Evolutionary conservation across 805 yeast species (phyloP), one percentile per base, ranked within the genome.

Genomic region (Candida corydali): DNA sequence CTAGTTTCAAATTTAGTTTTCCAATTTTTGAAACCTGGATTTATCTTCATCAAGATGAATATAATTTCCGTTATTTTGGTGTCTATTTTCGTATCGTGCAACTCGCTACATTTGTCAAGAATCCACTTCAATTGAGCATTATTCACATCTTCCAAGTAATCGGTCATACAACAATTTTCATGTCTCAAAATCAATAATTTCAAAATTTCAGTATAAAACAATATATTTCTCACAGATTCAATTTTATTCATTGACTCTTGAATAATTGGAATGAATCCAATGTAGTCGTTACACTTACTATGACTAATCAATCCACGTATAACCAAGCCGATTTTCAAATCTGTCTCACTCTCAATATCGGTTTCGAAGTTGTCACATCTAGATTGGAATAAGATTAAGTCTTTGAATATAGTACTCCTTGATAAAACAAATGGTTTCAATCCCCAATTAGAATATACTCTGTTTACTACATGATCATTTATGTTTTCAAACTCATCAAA

Each of bases 101-200:
- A 43, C n/a, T n/a, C n/a, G n/a, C n/a, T n/a, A n/a, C n/a, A n/a
- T n/a, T n/a, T n/a, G n/a, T n/a, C n/a, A n/a, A n/a, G n/a, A n/a
- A n/a, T n/a, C n/a, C n/a, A n/a, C 3, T 29, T 22, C 25, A 53
- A 51, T 41, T 63, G 50, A 27, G 51, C 47, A 7, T 40, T 32
- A 11, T 50, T 45, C 2, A 40, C 37, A 8, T 55, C 61, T 5
- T 35, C 32, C 7, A 65, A 39, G 39, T 58, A 57, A 1, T 58
- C 61, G 12, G 29, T 43, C 61, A 64, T 57, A 38, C 71, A 65
- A 38, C 72, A 65, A 2, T 47, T 27, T 8, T 37, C 22, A 37
- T 68, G 74, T 4, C 30, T 39, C 15, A 43, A 42, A 1, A 63
- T 39, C 3, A 66, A 24, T 1, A 39, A 36, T 9, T 36, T 34